Conservation (phyloP, 768 basidiomycete genomes). For the Serendipita sp. region DNA sequence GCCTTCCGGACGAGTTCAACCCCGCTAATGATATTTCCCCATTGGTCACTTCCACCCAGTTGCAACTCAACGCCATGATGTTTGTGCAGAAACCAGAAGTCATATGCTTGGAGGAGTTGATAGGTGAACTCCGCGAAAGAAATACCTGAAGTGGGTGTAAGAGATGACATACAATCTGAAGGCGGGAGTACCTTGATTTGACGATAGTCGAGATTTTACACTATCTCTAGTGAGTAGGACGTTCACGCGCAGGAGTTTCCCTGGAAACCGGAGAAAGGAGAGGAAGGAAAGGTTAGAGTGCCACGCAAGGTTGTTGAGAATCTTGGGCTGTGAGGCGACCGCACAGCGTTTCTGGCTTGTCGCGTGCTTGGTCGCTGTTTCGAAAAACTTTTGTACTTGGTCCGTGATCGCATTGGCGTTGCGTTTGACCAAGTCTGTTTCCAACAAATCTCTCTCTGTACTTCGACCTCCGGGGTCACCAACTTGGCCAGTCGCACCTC, state of each 20-base stretch:
- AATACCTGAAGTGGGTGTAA: slow-evolving; percentile 67
- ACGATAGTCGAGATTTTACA: background rate
- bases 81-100: slow-evolving; percentile 66
- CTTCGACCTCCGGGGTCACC: slow-evolving; percentile 90
- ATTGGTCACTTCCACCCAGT: slow-evolving; percentile 94
- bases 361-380: slow-evolving; percentile 47
- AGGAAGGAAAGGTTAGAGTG: slow-evolving; percentile 54
- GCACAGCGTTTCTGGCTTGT: slow-evolving; percentile 18
- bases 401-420: slow-evolving; percentile 52
- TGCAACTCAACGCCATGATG: slow-evolving; percentile 63
- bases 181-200: background rate
- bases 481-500: slow-evolving; percentile 89
- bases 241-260: slow-evolving; percentile 66
- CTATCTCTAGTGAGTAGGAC: slow-evolving; percentile 85
- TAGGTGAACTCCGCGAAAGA: slow-evolving; percentile 99
- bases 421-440: slow-evolving; percentile 37
- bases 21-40: slow-evolving; percentile 94
- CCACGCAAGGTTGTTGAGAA: slow-evolving; percentile 68
- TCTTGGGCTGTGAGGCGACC: slow-evolving; percentile 20
- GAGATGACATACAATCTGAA: slow-evolving; percentile 63
- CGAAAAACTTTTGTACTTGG: slow-evolving; percentile 61
- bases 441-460: slow-evolving; percentile 60
- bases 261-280: slow-evolving; percentile 70
- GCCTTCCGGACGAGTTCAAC: slow-evolving; percentile 71
- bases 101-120: slow-evolving; percentile 92